A percentile compares a stretch with the other conserved stretches of the same genome.
Conservation (phyloP, 179 eudicot genomes). For the Dionaea muscipula region DNA sequence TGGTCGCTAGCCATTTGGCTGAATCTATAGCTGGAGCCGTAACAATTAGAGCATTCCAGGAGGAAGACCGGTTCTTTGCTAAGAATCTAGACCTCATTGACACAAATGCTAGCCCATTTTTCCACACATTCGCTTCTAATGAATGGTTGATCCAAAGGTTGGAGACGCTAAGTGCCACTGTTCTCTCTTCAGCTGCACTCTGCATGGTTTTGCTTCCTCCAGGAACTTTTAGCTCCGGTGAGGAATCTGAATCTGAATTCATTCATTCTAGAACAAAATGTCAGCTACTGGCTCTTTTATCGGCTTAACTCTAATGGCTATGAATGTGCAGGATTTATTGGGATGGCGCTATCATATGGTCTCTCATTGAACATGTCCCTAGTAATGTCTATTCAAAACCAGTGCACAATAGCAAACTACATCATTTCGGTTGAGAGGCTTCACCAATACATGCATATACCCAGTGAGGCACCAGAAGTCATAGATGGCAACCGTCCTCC, state of each 20-base stretch:
- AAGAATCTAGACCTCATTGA: conserved; percentile 59
- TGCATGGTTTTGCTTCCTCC: conserved; percentile 82
- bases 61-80: conserved; percentile 61
- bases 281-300: not conserved
- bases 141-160: conserved; percentile 79
- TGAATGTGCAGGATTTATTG: conserved; percentile 50
- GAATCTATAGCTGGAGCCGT: conserved; percentile 61
- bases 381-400: conserved; percentile 53
- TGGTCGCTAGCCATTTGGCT: conserved; percentile 64
- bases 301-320: not conserved
- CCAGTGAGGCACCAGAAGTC: conserved; percentile 72
- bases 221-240: conserved; percentile 68
- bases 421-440: conserved; percentile 74
- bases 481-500: conserved; percentile 52
- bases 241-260: conserved; percentile 3
- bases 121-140: conserved; percentile 68
- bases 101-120: conserved; percentile 54
- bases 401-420: conserved; percentile 53
- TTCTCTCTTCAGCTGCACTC: conserved; percentile 51
- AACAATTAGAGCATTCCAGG: conserved; percentile 59
- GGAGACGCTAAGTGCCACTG: conserved; percentile 48
- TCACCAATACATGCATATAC: conserved; percentile 63
- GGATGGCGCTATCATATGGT: conserved; percentile 76
- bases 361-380: conserved; percentile 49
- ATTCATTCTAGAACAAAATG: not conserved